Base-by-base conservation (phyloP, 129 eudicot genomes). In the Mikania micrantha region DNA sequence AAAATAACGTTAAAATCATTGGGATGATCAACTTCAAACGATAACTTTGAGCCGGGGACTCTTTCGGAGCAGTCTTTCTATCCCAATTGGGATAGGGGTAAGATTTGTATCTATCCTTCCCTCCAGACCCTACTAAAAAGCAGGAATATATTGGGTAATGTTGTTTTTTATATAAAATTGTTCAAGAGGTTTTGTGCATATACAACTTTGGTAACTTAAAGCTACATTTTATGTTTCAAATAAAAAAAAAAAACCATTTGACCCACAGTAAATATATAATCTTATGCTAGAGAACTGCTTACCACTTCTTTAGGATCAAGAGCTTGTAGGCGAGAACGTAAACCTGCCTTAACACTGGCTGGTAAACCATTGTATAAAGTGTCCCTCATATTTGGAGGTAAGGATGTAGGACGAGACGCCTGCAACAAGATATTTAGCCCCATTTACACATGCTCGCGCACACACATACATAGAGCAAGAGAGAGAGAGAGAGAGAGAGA, bases 321-420 rank as follows among this genome's bases (percentile, higher is more conserved):
- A 3, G 77, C 77, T 67, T 85, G 90, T 83, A 88, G 34, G 4
- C 82, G 88, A 15, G 86, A 75, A 28, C 98, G 96, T 28, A 93
- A 70, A 64, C 84, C 79, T 35, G 75, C 63, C 83, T 87, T 93
- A 22, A 93, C 87, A 70, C 77, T 62, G 17, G 79, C 79, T 21
- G 98, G 98, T 70, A 93, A 74, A 74, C 88, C 92, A 56, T 82
- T 83, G 65, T 93, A 93, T 57, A 93, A 77, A 61, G 84, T 67
- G 56, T 88, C 98, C 81, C 98, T 88, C 78, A 79, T 81, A 72
- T 86, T 93, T 61, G 96, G 85, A 31, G 95, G 98, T 48, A 93
- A 85, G 19, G 88, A 84, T 27, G 88, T 80, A 3, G 98, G 96
- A 28, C 96, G 96, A 20, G 98, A 86, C 49, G 95, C 96, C 98